These are phyloP conservation scores for Pseudocercospora vitis DNA, from an alignment of 2,329 filamentous ascomycete species.

Conservation along the genomic window DNA sequence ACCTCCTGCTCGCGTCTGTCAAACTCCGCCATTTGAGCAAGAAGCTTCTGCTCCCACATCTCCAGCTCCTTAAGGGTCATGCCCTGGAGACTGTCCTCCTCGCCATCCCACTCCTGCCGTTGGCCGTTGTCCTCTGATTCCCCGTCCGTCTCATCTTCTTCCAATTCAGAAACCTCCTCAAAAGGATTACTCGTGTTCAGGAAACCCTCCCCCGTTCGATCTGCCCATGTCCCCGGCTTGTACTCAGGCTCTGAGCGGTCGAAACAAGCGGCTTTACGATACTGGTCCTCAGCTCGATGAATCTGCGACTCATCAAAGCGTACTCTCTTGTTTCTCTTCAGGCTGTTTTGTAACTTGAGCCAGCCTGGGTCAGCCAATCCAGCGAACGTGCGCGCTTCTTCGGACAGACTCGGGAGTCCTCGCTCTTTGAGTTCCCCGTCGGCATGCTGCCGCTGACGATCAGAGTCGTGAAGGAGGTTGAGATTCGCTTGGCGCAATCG, in stretches of 20 bases:
- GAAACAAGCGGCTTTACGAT: constrained; percentile 1
- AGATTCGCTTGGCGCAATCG: neutral
- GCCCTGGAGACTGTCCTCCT: neutral
- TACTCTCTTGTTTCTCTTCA: neutral
- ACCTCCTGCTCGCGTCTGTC: neutral
- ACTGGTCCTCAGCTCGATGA: constrained; percentile 4
- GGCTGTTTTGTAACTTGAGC: neutral
- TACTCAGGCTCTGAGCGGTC: neutral
- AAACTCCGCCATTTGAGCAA: neutral
- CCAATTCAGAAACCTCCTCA: neutral
- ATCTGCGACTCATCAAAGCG: constrained; percentile 2
- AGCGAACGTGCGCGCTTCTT: neutral
- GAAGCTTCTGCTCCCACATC: neutral
- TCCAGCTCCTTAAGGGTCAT: neutral
- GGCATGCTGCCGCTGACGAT: neutral
- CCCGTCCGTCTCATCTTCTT: neutral
- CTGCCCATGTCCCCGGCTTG: constrained; percentile 4
- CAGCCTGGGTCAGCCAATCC: neutral
- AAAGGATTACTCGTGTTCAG: constrained; percentile 1
- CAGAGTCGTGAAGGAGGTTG: neutral
- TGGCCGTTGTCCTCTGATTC: neutral
- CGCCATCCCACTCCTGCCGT: neutral
- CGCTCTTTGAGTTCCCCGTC: neutral
- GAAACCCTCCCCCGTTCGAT: neutral
- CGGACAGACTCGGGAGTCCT: neutral